Percentiles rank a stretch among this genome's conserved stretches.
Evolutionary conservation across 2,329 filamentous ascomycete species (phyloP).

Genomic region (Knufia petricola): DNA sequence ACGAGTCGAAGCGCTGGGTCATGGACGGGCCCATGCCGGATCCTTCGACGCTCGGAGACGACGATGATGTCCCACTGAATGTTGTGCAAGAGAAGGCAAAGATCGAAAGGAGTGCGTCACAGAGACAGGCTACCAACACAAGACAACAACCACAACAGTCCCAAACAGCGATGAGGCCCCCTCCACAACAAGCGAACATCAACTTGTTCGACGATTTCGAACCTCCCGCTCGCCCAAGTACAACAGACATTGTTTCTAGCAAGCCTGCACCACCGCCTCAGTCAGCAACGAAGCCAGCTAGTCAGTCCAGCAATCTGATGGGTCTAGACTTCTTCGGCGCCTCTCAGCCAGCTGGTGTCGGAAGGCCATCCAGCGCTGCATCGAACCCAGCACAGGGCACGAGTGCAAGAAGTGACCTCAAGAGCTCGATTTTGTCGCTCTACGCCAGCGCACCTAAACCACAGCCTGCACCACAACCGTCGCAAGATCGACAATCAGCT

Average conservation of each 20-base stretch:
- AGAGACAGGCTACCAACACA: constrained; percentile 36
- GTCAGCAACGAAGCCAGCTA: constrained; percentile 48
- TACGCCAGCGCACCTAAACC: constrained; percentile 78
- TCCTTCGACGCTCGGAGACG: constrained; percentile 72
- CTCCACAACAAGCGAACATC: constrained; percentile 42
- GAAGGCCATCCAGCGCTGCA: constrained; percentile 69
- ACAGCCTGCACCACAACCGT: constrained; percentile 45
- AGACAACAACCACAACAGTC: constrained; percentile 25
- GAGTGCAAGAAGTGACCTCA: constrained; percentile 80
- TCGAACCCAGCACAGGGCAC: constrained; percentile 50
- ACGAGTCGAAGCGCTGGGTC: constrained; percentile 97
- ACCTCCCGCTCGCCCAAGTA: constrained; percentile 60
- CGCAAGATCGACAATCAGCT: constrained; percentile 51
- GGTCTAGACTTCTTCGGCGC: constrained; percentile 88
- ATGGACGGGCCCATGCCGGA: constrained; percentile 96
- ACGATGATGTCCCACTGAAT: constrained; percentile 66
- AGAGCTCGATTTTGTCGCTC: constrained; percentile 92
- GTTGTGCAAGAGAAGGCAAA: constrained; percentile 63
- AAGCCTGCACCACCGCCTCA: constrained; percentile 55
- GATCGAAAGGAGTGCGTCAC: constrained; percentile 50
- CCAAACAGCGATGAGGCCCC: constrained; percentile 32
- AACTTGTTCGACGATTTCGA: constrained; percentile 78
- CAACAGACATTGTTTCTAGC: constrained; percentile 55
- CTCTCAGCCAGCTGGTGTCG: constrained; percentile 53
- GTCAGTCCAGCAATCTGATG: constrained; percentile 66